Evolutionary conservation across 345 rosid genomes (phyloP).

Genomic region (Brassica nigra): DNA sequence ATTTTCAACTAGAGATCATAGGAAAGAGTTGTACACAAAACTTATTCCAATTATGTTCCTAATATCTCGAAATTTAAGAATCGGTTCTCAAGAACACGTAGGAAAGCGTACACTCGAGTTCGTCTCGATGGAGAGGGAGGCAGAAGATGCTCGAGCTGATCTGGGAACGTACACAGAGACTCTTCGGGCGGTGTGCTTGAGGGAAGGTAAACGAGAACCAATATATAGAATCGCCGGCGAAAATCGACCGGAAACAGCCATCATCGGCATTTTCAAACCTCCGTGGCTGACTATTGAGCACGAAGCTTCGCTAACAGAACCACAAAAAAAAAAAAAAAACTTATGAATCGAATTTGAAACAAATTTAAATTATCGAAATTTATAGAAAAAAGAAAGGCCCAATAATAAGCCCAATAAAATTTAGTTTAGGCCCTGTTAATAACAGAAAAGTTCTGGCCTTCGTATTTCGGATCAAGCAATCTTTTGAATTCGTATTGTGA

Average conservation of each 20-base stretch:
- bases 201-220: slow-evolving; percentile 22
- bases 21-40: too few species aligned
- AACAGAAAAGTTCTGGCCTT: not conserved
- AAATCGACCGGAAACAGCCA: slow-evolving; percentile 29
- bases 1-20: too few species aligned
- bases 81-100: too few species aligned
- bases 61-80: too few species aligned
- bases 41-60: too few species aligned
- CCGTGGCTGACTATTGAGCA: slow-evolving; percentile 30
- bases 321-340: not conserved
- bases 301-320: slow-evolving; percentile 21
- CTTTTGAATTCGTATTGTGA: not conserved
- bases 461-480: not conserved
- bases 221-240: slow-evolving; percentile 24
- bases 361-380: not conserved
- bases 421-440: not conserved
- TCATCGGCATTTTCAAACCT: slow-evolving; percentile 23
- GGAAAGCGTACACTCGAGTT: slow-evolving; percentile 40
- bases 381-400: slow-evolving; percentile 13
- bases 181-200: slow-evolving; percentile 12
- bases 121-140: slow-evolving; percentile 51
- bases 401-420: not conserved
- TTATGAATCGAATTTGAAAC: slow-evolving; percentile 1
- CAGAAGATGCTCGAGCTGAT: slow-evolving; percentile 48
- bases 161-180: slow-evolving; percentile 7